Conservation (phyloP, 352 stramenopile genomes). For the Phytophthora colocasiae region DNA sequence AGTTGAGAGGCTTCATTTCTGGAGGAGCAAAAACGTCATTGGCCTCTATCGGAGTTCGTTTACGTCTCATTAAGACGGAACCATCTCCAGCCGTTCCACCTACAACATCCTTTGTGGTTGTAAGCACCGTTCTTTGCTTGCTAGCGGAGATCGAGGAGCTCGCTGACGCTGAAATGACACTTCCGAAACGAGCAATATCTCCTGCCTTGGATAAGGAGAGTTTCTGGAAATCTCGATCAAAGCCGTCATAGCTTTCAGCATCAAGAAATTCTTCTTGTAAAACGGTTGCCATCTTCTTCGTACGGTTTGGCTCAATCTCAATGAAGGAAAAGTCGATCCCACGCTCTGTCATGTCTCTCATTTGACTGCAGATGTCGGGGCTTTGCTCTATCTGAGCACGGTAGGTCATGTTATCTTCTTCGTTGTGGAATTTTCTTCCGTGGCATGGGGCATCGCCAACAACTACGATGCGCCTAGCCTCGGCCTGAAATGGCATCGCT, state of each 20-base stretch:
- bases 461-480: slow-evolving; percentile 44
- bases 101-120: slow-evolving; percentile 11
- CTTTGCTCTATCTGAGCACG: slow-evolving; percentile 26
- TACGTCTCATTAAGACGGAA: neutral
- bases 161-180: slow-evolving; percentile 16
- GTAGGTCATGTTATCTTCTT: slow-evolving; percentile 12
- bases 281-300: too few species aligned
- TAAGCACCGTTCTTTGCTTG: slow-evolving; percentile 33
- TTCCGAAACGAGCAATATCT: slow-evolving; percentile 28
- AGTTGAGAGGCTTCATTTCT: slow-evolving; percentile 17
- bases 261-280: slow-evolving; percentile 33
- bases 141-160: slow-evolving; percentile 36
- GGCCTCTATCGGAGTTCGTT: neutral
- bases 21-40: neutral
- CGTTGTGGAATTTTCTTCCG: slow-evolving; percentile 36
- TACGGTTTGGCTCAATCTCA: too few species aligned
- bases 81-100: neutral
- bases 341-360: slow-evolving; percentile 29
- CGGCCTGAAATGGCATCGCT: slow-evolving; percentile 31
- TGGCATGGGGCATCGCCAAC: slow-evolving; percentile 48
- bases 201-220: slow-evolving; percentile 24
- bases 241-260: slow-evolving; percentile 9
- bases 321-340: slow-evolving; percentile 58
- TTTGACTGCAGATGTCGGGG: slow-evolving; percentile 45
- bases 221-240: slow-evolving; percentile 28